A percentile compares a stretch with the other conserved stretches of the same genome.
These are phyloP conservation scores for Neonectria sp. DNA, from an alignment of 2,329 filamentous ascomycete genomes.

Conservation along the genomic window DNA sequence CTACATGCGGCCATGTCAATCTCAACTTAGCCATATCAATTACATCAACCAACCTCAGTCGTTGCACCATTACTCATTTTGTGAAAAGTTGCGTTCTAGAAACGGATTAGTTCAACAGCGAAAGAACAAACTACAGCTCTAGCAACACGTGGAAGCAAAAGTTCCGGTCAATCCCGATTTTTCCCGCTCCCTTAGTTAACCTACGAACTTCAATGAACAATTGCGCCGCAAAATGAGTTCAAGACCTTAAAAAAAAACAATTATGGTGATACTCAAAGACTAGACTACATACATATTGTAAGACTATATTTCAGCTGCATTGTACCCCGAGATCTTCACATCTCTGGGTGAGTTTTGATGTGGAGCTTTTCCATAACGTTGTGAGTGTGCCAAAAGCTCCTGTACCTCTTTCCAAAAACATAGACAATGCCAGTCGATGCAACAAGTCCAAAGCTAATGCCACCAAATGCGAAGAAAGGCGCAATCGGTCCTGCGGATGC, in stretches of 20 bases:
- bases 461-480: not conserved
- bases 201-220: too few species aligned
- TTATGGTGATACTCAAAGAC: too few species aligned
- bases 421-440: not conserved
- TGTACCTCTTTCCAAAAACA: not conserved
- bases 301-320: not conserved
- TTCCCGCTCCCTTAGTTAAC: too few species aligned
- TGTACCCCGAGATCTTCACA: not conserved
- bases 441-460: not conserved
- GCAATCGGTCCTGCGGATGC: not conserved
- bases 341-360: not conserved
- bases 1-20: not conserved
- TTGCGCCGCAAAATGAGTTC: too few species aligned
- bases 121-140: too few species aligned
- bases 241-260: too few species aligned
- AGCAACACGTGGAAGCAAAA: too few species aligned
- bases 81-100: not conserved
- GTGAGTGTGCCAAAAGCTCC: slow-evolving; percentile 1
- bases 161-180: too few species aligned
- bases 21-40: not conserved
- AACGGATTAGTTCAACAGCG: too few species aligned
- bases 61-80: not conserved
- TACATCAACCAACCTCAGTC: not conserved
- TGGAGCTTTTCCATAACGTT: not conserved
- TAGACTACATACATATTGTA: not conserved